Base-by-base conservation (phyloP, 768 basidiomycete genomes). In the Amanita thiersii region DNA sequence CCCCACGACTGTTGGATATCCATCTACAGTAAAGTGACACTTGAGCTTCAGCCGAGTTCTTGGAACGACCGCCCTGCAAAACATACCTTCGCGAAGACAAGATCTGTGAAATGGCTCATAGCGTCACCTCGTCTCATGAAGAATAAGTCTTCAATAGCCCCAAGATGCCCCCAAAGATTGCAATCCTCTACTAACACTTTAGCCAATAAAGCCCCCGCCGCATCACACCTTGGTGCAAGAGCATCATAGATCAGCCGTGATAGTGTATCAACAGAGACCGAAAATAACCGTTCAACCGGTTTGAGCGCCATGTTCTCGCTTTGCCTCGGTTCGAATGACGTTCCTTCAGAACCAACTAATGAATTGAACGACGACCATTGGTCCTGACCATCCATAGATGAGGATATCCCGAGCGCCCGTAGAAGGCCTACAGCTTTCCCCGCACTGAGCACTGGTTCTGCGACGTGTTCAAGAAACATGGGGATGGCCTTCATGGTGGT, bases 361-460 rank as follows among this genome's bases (percentile, higher is more conserved):
- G 57, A 54, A 7, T 57, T 50, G 45, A 79, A 78, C 4, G 66
- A 57, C 12, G 59, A 58, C 73, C 70, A 73, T 1, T 53, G 46
- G 21, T 54, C 50, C 34, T 63, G 50, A 1, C 54, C 48, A 9
- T 60, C 50, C 0, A 54, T 46, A 15, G 52, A 50, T 3, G 53
- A 50, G 8, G 59, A 57, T 5, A 63, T 52, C 12, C 64, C 78
- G 42, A 89, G 68, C 9, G 73, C 75, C 24, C 82, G 72, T 33
- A 89, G 65, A 23, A 91, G 65, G 6, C 88, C 87, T 15, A 84
- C 69, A 2, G 83, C 77, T 56, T 90, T 90, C 8, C 87, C 87
- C 3, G 82, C 75, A 5, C 70, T 66, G 11, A 90, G 62, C 2
- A 88, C 61, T 2, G 69, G 64, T 18, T 68, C 66, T 5, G 81